Percentiles rank a stretch among this genome's conserved stretches.
These are phyloP conservation scores for Actinomortierella ambigua DNA, from an alignment of 371 early-diverging fungal species.

Conservation along the genomic window DNA sequence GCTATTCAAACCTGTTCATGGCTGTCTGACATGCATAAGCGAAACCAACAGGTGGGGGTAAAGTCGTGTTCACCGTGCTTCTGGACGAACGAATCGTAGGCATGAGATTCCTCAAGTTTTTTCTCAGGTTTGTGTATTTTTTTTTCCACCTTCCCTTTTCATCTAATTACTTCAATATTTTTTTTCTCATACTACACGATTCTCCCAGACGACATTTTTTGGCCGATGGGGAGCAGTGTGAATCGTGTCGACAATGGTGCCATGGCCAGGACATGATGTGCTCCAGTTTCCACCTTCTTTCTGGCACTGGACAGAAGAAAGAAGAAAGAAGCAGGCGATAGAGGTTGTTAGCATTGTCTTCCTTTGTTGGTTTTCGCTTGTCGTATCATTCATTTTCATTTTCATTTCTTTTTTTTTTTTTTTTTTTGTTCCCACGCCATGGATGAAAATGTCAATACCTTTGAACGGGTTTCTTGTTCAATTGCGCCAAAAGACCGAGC, in stretches of 20 bases:
- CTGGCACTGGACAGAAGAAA: neutral
- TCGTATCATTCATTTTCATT: slow-evolving; percentile 20
- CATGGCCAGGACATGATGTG: slow-evolving; percentile 57
- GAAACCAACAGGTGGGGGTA: too few species aligned
- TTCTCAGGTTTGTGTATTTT: too few species aligned
- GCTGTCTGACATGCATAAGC: too few species aligned
- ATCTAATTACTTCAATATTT: too few species aligned
- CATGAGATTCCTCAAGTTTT: too few species aligned
- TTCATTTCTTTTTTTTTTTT: slow-evolving; percentile 7
- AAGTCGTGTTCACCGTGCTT: too few species aligned
- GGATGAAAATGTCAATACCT: slow-evolving; percentile 35
- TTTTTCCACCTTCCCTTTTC: too few species aligned
- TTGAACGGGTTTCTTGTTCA: slow-evolving; percentile 50
- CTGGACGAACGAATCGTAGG: too few species aligned
- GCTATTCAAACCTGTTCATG: too few species aligned
- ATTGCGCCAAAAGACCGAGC: slow-evolving; percentile 53
- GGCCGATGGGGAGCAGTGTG: slow-evolving; percentile 61
- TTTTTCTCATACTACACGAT: slow-evolving; percentile 6
- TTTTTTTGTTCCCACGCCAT: slow-evolving; percentile 4
- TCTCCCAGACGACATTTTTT: slow-evolving; percentile 40
- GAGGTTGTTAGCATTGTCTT: too few species aligned
- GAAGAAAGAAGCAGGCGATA: neutral
- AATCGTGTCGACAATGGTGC: slow-evolving; percentile 56
- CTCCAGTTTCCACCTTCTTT: slow-evolving; percentile 30
- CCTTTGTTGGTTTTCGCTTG: too few species aligned